Evolutionary conservation across 176 grass and related monocot species (phyloP).

Genomic region (Bromus sterilis): DNA sequence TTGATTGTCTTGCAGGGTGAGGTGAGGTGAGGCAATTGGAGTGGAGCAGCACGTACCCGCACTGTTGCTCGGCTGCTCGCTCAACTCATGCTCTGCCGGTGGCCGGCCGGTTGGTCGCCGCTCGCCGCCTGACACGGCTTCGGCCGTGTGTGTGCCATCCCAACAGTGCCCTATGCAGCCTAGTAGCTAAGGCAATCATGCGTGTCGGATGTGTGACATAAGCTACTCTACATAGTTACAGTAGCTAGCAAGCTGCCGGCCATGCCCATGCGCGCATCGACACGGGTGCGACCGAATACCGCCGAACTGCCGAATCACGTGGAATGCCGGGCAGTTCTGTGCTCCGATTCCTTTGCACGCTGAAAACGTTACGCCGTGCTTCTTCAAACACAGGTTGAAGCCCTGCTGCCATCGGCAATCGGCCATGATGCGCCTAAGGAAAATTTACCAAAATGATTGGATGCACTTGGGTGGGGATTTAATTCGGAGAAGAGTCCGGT

Average conservation of each 20-base stretch:
- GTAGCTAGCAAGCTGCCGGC: neutral
- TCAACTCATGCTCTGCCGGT: conserved; percentile 1
- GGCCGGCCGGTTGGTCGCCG: neutral
- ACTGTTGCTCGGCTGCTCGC: neutral
- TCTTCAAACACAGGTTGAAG: neutral
- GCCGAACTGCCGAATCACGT: neutral
- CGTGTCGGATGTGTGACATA: neutral
- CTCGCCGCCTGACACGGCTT: neutral
- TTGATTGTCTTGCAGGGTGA: neutral
- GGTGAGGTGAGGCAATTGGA: neutral
- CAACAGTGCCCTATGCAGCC: neutral
- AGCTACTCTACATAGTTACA: neutral
- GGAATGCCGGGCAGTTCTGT: neutral
- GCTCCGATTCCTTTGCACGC: neutral
- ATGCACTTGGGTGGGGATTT: neutral
- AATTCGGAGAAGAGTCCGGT: neutral
- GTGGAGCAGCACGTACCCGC: too few species aligned
- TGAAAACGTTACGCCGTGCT: neutral
- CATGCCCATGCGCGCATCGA: neutral
- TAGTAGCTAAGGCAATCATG: neutral
- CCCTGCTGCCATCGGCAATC: neutral
- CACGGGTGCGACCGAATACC: neutral
- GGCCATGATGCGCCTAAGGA: conserved; percentile 24
- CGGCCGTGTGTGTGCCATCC: neutral
- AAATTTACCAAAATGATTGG: neutral